Percentiles rank a stretch among this genome's conserved stretches.
Conservation (phyloP, 352 stramenopile genomes). For the Pythium apleroticum region DNA sequence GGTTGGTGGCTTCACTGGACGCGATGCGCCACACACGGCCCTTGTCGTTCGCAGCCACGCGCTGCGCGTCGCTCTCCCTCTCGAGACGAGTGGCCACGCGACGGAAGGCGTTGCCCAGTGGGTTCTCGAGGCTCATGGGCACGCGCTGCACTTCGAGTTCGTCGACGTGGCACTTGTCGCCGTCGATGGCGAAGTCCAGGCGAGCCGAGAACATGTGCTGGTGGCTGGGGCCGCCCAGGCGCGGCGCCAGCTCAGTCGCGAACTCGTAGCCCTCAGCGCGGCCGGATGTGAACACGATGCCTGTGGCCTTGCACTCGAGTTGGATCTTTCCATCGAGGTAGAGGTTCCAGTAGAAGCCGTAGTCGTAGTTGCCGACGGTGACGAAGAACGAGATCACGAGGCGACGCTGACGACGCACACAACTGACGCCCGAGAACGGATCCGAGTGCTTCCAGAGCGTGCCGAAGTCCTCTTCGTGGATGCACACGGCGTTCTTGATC, state of each 20-base stretch:
- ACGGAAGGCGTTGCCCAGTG: conserved; percentile 61
- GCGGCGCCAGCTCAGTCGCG: conserved; percentile 46
- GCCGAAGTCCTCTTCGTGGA: conserved; percentile 83
- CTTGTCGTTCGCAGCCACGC: conserved; percentile 43
- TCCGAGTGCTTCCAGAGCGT: conserved; percentile 81
- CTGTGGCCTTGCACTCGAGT: conserved; percentile 80
- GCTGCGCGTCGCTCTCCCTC: conserved; percentile 46
- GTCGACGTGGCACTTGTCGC: conserved; percentile 43
- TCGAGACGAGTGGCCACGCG: conserved; percentile 47
- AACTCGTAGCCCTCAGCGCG: conserved; percentile 47
- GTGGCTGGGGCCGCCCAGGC: conserved; percentile 62
- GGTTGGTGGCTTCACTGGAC: conserved; percentile 57
- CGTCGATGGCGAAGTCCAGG: conserved; percentile 76
- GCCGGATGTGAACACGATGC: conserved; percentile 81
- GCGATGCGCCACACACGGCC: conserved; percentile 61
- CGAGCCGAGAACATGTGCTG: conserved; percentile 80
- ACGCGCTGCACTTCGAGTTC: conserved; percentile 58
- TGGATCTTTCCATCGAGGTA: conserved; percentile 78
- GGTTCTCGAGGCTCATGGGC: conserved; percentile 41
- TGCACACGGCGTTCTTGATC: conserved; percentile 74
- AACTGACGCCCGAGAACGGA: conserved; percentile 29
- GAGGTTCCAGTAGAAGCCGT: conserved; percentile 77
- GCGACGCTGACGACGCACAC: conserved; percentile 63
- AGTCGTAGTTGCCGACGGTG: conserved; percentile 88
- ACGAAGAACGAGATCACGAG: conserved; percentile 84